Evolutionary conservation across 2,329 filamentous ascomycete genomes (phyloP), one percentile per base, ranked within the genome.

Genomic region (Cladosporium sp.): DNA sequence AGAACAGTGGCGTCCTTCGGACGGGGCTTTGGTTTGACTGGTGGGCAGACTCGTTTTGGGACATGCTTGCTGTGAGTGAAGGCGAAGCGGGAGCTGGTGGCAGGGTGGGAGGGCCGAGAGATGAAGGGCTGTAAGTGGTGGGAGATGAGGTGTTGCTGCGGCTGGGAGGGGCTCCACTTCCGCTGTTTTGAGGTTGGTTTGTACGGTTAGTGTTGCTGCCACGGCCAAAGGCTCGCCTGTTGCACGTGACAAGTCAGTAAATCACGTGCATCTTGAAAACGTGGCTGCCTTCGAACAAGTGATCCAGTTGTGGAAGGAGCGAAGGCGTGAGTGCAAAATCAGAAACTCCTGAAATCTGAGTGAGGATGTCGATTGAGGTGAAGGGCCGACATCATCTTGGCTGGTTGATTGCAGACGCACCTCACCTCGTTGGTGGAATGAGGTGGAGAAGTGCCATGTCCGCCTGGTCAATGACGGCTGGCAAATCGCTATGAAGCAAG

Each of bases 1-100:
- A 87, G 88, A 91, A 93, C 67, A 91, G 81, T 18, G 91, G 91
- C 48, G 86, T 84, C 66, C 89, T 89, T 66, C 89, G 87, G 74
- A 54, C 67, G 65, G 63, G 21, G n/a, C 71, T 70, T 66, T 75
- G 70, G 68, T 75, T 73, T 66, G 74, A 74, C 65, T 78, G 75
- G 32, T 72, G 70, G 53, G 75, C 83, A 81, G 72, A 84, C 72
- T 88, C 84, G 73, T 91, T 89, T 81, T 90, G 86, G 58, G 88
- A 86, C 79, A 92, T 88, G 67, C 86, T 88, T 75, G 88, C 85
- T 66, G 87, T 82, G 65, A 90, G 82, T 59, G 73, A 72, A 28
- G 76, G 75, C 7, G 76, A 74, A 26, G 73, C 67, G 68, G 79
- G 66, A 71, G 78, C 67, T 51, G 67, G 65, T 59, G 72, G 71